These are phyloP conservation scores for Abelmoschus esculentus DNA, from an alignment of 345 rosid genomes.

Conservation along the genomic window DNA sequence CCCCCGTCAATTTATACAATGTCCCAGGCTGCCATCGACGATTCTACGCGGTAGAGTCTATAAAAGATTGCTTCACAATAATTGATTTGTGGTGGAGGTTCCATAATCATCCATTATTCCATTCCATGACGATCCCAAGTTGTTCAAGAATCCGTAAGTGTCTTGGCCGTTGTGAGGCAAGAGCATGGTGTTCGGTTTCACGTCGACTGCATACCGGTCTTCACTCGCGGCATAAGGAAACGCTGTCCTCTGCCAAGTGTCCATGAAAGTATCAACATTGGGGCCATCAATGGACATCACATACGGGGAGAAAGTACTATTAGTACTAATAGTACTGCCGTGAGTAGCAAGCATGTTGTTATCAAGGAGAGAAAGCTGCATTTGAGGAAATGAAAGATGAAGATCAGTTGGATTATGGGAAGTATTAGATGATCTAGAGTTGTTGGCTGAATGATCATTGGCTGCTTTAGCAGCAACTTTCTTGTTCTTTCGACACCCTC, in stretches of 20 bases:
- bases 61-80: too few relatives aligned
- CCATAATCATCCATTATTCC: not conserved
- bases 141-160: not conserved
- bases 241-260: constrained; percentile 38
- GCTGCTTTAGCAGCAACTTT: constrained; percentile 50
- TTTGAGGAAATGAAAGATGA: constrained; percentile 47
- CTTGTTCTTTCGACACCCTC: constrained; percentile 91
- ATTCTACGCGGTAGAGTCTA: too few relatives aligned
- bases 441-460: constrained; percentile 27
- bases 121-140: not conserved
- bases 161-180: constrained; percentile 62
- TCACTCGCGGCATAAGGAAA: constrained; percentile 40
- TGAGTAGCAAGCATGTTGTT: constrained; percentile 29
- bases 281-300: constrained; percentile 32
- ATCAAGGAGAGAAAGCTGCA: constrained; percentile 45
- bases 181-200: constrained; percentile 49
- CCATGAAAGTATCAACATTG: constrained; percentile 26
- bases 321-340: constrained; percentile 16
- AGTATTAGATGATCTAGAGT: constrained; percentile 11
- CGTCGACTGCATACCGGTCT: constrained; percentile 28
- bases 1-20: too few relatives aligned
- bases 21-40: too few relatives aligned
- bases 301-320: constrained; percentile 36
- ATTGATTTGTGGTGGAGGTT: too few relatives aligned
- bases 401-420: constrained; percentile 40